Evolutionary conservation across 176 grass and related monocot genomes (phyloP).

Genomic region (Cocos nucifera): DNA sequence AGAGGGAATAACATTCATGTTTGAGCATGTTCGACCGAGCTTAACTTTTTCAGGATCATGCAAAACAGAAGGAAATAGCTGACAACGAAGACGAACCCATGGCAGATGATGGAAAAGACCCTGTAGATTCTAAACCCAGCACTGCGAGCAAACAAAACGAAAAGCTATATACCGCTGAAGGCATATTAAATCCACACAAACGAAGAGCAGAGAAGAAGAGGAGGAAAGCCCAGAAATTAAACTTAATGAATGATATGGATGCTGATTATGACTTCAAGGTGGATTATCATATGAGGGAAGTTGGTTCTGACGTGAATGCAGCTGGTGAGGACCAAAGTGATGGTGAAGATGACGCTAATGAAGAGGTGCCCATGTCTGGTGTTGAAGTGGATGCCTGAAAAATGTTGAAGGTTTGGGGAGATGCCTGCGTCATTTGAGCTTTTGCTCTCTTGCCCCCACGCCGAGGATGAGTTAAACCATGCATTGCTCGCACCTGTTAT

Average conservation of each 20-base stretch:
- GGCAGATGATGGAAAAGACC: constrained; percentile 29
- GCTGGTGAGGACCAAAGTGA: not conserved
- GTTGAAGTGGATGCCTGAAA: constrained; percentile 31
- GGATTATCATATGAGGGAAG: constrained; percentile 34
- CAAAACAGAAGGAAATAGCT: constrained; percentile 1
- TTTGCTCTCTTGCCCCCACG: too few species aligned
- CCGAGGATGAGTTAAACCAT: too few species aligned
- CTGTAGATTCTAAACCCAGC: constrained; percentile 23
- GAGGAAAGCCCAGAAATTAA: constrained; percentile 31
- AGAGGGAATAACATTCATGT: too few species aligned
- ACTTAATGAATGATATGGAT: constrained; percentile 16
- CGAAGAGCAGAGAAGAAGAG: constrained; percentile 44
- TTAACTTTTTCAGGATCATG: constrained; percentile 27
- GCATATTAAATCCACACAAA: constrained; percentile 72
- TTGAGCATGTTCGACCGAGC: not conserved
- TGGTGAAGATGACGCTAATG: constrained; percentile 4
- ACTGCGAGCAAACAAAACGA: constrained; percentile 36
- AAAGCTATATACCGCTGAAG: constrained; percentile 63
- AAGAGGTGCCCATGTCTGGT: constrained; percentile 31
- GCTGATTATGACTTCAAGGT: constrained; percentile 51
- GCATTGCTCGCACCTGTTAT: too few species aligned
- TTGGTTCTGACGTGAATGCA: not conserved
- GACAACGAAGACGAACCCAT: constrained; percentile 34
- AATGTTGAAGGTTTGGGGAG: too few species aligned
- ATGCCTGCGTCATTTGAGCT: too few species aligned